Conservation (phyloP, 139 green algal genomes). For the Coelastrella sp. region DNA sequence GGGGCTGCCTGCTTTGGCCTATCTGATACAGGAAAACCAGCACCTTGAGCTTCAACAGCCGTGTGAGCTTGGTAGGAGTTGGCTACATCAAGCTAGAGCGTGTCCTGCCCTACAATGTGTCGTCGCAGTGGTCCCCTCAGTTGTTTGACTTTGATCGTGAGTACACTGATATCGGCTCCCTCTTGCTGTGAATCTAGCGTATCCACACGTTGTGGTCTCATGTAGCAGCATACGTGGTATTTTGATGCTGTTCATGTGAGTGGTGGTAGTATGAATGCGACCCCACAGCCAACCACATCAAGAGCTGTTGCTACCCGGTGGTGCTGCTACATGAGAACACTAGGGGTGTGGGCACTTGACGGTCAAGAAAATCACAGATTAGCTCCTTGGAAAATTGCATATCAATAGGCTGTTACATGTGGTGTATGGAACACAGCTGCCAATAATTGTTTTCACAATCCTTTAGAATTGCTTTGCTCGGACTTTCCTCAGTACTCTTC, state of each 20-base stretch:
- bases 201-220: neutral
- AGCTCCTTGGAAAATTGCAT: too few species aligned
- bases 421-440: too few species aligned
- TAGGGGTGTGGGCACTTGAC: too few species aligned
- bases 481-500: too few species aligned
- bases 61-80: neutral
- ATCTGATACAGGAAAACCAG: neutral
- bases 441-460: too few species aligned
- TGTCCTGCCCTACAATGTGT: conserved; percentile 36
- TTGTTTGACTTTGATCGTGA: conserved; percentile 42
- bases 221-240: neutral
- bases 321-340: too few species aligned
- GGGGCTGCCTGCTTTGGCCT: neutral
- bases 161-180: neutral
- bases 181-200: neutral
- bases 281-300: neutral
- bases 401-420: too few species aligned
- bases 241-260: neutral
- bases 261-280: neutral
- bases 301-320: neutral
- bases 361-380: too few species aligned
- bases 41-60: conserved; percentile 42
- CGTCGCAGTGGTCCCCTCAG: neutral
- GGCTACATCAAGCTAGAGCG: conserved; percentile 39
- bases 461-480: too few species aligned